These are phyloP conservation scores for Daedaleopsis sinensis DNA, from an alignment of 768 basidiomycete genomes.

Conservation along the genomic window DNA sequence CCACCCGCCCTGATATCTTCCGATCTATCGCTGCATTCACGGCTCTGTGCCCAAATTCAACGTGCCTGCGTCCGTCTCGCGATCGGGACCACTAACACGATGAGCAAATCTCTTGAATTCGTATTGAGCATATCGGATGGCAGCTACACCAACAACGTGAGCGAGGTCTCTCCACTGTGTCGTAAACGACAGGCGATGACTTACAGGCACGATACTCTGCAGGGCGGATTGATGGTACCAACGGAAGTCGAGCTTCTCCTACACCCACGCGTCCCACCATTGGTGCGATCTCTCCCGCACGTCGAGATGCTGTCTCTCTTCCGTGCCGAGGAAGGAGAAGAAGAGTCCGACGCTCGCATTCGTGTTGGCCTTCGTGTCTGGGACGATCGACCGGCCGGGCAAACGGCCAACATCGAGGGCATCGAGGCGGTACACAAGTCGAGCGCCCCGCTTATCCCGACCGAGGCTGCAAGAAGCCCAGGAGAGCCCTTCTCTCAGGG, in stretches of 20 bases:
- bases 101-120: constrained; percentile 65
- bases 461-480: constrained; percentile 3
- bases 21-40: constrained; percentile 50
- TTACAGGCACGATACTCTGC: neutral
- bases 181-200: neutral
- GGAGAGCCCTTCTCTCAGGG: neutral
- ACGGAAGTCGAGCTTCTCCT: constrained; percentile 60
- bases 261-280: constrained; percentile 80
- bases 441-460: neutral
- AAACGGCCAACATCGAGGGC: constrained; percentile 13
- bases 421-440: neutral
- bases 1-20: constrained; percentile 56
- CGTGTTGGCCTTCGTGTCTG: constrained; percentile 38
- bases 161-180: constrained; percentile 14
- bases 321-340: constrained; percentile 62
- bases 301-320: constrained; percentile 65
- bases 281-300: constrained; percentile 67
- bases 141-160: constrained; percentile 30
- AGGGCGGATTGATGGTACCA: constrained; percentile 4
- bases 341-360: constrained; percentile 55
- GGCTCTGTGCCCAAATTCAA: constrained; percentile 50
- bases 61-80: constrained; percentile 50
- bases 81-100: constrained; percentile 55
- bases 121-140: constrained; percentile 41
- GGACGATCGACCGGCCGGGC: constrained; percentile 19